Evolutionary conservation across 2,329 filamentous ascomycete species (phyloP).

Genomic region (Colletotrichum orbiculare): DNA sequence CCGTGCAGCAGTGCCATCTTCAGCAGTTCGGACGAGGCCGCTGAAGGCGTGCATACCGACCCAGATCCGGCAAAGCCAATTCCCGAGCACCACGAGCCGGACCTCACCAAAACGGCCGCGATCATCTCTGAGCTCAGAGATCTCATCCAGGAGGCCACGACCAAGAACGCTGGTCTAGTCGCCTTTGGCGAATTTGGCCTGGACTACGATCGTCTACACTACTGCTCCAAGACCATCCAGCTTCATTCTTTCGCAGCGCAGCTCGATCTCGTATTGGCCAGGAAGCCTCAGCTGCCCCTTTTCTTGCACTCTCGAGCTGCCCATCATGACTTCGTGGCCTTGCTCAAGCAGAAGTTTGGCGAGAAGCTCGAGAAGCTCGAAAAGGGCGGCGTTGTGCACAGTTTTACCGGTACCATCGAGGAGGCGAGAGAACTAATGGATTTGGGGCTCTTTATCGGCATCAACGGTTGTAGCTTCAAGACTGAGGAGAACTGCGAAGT

Average conservation of each 20-base stretch:
- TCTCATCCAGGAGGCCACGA: slow-evolving; percentile 71
- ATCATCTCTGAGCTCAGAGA: slow-evolving; percentile 70
- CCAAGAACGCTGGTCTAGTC: slow-evolving; percentile 63
- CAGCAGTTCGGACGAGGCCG: slow-evolving; percentile 60
- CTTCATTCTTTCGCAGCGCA: slow-evolving; percentile 87
- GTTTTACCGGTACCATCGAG: slow-evolving; percentile 88
- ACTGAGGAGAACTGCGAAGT: slow-evolving; percentile 90
- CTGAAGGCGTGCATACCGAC: slow-evolving; percentile 62
- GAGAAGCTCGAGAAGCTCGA: slow-evolving; percentile 72
- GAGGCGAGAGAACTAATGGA: slow-evolving; percentile 86
- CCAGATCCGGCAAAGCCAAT: slow-evolving; percentile 60
- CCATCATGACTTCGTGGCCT: slow-evolving; percentile 81
- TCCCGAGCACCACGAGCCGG: slow-evolving; percentile 60
- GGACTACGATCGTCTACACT: slow-evolving; percentile 92
- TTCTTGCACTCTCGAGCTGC: slow-evolving; percentile 94
- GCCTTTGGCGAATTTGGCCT: slow-evolving; percentile 96
- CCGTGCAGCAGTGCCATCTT: slow-evolving; percentile 89
- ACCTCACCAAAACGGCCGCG: slow-evolving; percentile 55
- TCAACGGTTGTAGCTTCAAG: slow-evolving; percentile 97
- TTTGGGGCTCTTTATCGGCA: slow-evolving; percentile 88
- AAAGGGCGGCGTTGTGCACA: slow-evolving; percentile 88
- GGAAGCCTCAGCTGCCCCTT: slow-evolving; percentile 81
- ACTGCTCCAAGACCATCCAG: slow-evolving; percentile 82
- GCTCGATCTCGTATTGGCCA: slow-evolving; percentile 77
- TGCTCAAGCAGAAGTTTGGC: slow-evolving; percentile 71